Evolutionary conservation across 2,329 filamentous ascomycete genomes (phyloP).

Genomic region (Cercospora sp.): DNA sequence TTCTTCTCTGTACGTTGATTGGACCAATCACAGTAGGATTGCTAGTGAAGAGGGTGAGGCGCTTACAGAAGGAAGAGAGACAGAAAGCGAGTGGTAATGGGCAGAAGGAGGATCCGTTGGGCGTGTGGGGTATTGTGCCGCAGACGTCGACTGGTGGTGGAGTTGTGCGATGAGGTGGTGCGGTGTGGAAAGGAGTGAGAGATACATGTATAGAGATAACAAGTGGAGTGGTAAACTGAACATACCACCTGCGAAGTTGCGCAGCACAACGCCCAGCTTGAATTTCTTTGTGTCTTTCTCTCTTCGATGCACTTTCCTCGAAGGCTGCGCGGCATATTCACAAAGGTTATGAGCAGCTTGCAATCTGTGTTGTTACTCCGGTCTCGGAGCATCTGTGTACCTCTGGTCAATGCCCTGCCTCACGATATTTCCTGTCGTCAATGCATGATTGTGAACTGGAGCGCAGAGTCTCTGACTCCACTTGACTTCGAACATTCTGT

Average conservation of each 20-base stretch:
- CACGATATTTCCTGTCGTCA: neutral
- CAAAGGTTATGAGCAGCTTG: no score
- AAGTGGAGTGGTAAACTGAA: neutral
- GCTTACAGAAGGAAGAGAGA: conserved; percentile 36
- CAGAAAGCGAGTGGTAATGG: neutral
- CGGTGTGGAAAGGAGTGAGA: neutral
- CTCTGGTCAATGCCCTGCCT: no score
- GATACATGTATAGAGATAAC: neutral
- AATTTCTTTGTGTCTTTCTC: no score
- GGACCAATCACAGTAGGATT: conserved; percentile 56
- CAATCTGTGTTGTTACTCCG: no score
- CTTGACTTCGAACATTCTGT: neutral
- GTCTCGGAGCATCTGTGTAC: no score
- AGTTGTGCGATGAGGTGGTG: neutral
- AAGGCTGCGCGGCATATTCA: no score
- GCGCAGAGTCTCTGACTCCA: no score
- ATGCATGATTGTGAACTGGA: neutral
- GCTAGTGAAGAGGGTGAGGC: conserved; percentile 50
- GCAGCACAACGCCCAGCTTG: neutral
- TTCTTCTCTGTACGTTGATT: conserved; percentile 57
- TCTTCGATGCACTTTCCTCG: neutral
- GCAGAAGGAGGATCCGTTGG: conserved; percentile 22
- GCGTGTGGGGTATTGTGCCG: neutral
- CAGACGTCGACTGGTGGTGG: neutral
- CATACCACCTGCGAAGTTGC: neutral